Percentiles rank a stretch among this genome's conserved stretches.
phyloP scores from a whole-genome alignment of 352 stramenopile genomes.

The Pythium vanterpoolii region DNA sequence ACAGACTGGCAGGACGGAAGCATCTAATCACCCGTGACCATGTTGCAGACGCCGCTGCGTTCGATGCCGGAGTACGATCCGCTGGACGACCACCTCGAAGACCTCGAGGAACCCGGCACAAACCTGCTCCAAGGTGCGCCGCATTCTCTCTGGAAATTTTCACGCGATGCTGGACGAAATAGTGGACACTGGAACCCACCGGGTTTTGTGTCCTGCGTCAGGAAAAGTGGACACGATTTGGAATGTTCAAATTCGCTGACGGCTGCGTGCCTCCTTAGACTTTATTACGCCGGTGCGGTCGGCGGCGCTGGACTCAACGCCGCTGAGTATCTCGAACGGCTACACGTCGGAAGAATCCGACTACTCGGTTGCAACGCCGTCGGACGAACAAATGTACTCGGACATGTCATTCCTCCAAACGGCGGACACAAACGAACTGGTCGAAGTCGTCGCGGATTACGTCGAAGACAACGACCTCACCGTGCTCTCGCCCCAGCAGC shows the following conservation, averaged over 20 bases:
- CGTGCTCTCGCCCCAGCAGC: constrained; percentile 37
- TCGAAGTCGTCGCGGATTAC: constrained; percentile 57
- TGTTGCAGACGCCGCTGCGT: constrained; percentile 51
- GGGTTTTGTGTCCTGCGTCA: not conserved
- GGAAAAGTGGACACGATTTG: constrained; percentile 28
- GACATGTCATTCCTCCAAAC: constrained; percentile 70
- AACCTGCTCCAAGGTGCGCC: constrained; percentile 64
- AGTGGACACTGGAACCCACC: constrained; percentile 1
- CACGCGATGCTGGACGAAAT: not conserved
- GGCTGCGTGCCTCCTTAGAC: not conserved
- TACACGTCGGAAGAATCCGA: constrained; percentile 86
- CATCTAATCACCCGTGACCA: constrained; percentile 12
- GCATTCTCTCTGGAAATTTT: not conserved
- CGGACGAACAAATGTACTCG: constrained; percentile 73
- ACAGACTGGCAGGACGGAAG: no score
- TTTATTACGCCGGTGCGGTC: constrained; percentile 19
- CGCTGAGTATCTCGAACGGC: constrained; percentile 59
- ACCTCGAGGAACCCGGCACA: constrained; percentile 61
- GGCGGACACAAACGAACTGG: constrained; percentile 55
- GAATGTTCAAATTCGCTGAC: not conserved
- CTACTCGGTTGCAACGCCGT: constrained; percentile 63
- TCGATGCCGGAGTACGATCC: constrained; percentile 64
- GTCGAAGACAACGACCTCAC: constrained; percentile 42
- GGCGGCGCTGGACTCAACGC: constrained; percentile 35
- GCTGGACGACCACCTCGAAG: constrained; percentile 66